Conservation (phyloP, 495 filamentous ascomycete species). For the Penicillium chermesinum region DNA sequence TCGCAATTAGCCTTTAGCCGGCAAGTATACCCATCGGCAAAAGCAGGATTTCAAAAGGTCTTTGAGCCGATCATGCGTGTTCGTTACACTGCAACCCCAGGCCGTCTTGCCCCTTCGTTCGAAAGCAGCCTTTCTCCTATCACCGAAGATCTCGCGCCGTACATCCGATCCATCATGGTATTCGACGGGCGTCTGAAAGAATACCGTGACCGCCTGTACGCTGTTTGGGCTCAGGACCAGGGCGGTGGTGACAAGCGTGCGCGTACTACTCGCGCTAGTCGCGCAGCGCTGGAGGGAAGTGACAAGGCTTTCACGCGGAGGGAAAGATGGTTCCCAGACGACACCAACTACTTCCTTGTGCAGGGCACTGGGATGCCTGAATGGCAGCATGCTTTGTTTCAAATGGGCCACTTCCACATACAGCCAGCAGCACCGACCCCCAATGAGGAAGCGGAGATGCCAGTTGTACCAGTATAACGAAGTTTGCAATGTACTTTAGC, state of each 20-base stretch:
- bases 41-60: slow-evolving; percentile 22
- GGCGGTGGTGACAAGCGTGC: slow-evolving; percentile 51
- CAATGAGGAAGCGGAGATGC: not conserved
- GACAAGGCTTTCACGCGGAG: slow-evolving; percentile 63
- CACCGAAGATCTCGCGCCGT: slow-evolving; percentile 74
- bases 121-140: slow-evolving; percentile 62
- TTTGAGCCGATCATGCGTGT: slow-evolving; percentile 36
- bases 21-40: slow-evolving; percentile 9
- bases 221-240: slow-evolving; percentile 50
- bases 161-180: slow-evolving; percentile 70
- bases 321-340: slow-evolving; percentile 73
- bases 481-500: not conserved
- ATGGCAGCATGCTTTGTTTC: slow-evolving; percentile 52
- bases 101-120: slow-evolving; percentile 55
- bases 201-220: slow-evolving; percentile 58
- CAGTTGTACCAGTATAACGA: not conserved
- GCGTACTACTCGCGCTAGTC: slow-evolving; percentile 71
- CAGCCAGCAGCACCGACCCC: slow-evolving; percentile 10
- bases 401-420: slow-evolving; percentile 32
- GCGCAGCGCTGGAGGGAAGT: slow-evolving; percentile 79
- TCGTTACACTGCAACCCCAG: slow-evolving; percentile 25
- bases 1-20: slow-evolving; percentile 8
- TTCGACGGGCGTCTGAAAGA: slow-evolving; percentile 67
- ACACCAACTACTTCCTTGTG: slow-evolving; percentile 57
- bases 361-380: slow-evolving; percentile 59